Base-by-base conservation (phyloP, 495 filamentous ascomycete species). In the Xylaria acuta region DNA sequence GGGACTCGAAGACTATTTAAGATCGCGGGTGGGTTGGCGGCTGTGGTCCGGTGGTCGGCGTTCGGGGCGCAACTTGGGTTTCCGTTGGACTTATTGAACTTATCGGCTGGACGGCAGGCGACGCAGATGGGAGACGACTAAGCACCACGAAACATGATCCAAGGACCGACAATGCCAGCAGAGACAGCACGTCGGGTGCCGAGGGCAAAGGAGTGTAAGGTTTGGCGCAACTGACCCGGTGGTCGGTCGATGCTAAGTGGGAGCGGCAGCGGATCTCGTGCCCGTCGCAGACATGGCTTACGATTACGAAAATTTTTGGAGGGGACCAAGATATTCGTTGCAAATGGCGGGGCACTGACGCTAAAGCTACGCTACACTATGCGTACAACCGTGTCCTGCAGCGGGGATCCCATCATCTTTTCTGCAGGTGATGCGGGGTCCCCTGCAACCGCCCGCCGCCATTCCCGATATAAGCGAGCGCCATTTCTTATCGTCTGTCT, bases 291-390 rank as follows among this genome's bases (percentile, higher is more conserved):
- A 51, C 20, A 30, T 45, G 53, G 32, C 30, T 34, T 62, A 41
- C 38, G 67, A 69, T 70, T 5, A 60, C 53, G 27, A 60, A 62
- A 70, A 60, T 60, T 70, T 60, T 62, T 60, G 54, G 67, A 60
- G 67, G 67, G 67, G 67, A n/a, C 38, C 51, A 69, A 65, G 6
- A n/a, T 64, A 64, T 64, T 64, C 11, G 60, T 64, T 41, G 63
- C 63, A 47, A 34, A 47, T 65, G 65, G 65, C n/a, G 65, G 65
- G 65, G 65, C 65, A 45, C 11, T 40, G 5, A 25, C 47, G 45
- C 65, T 56, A 60, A 36, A 11, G 22, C 38, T 43, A 64, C 36
- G 38, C 60, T 25, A 43, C 22, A 20, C 12, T 64, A n/a, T 38
- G 9, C 36, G n/a, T 40, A 14, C 60, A 43, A 5, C 59, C 22